These are phyloP conservation scores for Fusarium caatingaense DNA, from an alignment of 2,329 filamentous ascomycete species.

Conservation along the genomic window DNA sequence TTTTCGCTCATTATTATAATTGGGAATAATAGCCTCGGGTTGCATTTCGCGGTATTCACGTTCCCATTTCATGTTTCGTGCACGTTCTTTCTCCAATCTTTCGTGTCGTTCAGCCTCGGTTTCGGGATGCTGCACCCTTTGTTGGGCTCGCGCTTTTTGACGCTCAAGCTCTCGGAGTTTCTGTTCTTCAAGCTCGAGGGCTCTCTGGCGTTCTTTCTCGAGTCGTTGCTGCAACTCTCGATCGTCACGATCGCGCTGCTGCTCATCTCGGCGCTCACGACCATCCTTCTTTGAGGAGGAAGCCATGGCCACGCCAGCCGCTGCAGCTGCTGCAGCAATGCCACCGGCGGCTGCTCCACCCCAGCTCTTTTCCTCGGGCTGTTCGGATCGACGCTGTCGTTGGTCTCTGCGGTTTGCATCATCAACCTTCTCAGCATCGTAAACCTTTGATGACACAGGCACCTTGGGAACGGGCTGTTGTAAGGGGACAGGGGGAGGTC, in stretches of 20 bases:
- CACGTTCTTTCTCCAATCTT: slow-evolving; percentile 25
- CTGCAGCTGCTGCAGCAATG: slow-evolving; percentile 61
- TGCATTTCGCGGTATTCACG: slow-evolving; percentile 46
- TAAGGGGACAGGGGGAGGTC: slow-evolving; percentile 74
- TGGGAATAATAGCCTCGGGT: slow-evolving; percentile 46
- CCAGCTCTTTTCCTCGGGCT: slow-evolving; percentile 55
- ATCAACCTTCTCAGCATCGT: slow-evolving; percentile 63
- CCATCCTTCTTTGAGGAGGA: slow-evolving; percentile 42
- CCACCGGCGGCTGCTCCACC: slow-evolving; percentile 60
- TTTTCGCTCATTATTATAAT: slow-evolving; percentile 48
- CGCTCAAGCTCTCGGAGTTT: slow-evolving; percentile 41
- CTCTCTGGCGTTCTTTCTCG: slow-evolving; percentile 38
- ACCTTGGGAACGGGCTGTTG: slow-evolving; percentile 85
- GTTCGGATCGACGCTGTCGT: slow-evolving; percentile 49
- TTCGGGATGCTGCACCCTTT: slow-evolving; percentile 12
- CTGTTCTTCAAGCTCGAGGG: slow-evolving; percentile 29
- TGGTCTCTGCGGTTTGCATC: slow-evolving; percentile 52
- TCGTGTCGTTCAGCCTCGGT: slow-evolving; percentile 33
- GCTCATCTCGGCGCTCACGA: slow-evolving; percentile 31
- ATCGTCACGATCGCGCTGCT: slow-evolving; percentile 35
- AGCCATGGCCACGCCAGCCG: slow-evolving; percentile 55
- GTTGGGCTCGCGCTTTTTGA: slow-evolving; percentile 26
- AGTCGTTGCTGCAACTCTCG: slow-evolving; percentile 33
- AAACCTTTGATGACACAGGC: slow-evolving; percentile 77
- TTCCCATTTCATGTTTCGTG: slow-evolving; percentile 37